Percentiles rank a stretch among this genome's conserved stretches.
phyloP scores from a whole-genome alignment of 352 stramenopile genomes.

The Phytophthora macrochlamydospora region DNA sequence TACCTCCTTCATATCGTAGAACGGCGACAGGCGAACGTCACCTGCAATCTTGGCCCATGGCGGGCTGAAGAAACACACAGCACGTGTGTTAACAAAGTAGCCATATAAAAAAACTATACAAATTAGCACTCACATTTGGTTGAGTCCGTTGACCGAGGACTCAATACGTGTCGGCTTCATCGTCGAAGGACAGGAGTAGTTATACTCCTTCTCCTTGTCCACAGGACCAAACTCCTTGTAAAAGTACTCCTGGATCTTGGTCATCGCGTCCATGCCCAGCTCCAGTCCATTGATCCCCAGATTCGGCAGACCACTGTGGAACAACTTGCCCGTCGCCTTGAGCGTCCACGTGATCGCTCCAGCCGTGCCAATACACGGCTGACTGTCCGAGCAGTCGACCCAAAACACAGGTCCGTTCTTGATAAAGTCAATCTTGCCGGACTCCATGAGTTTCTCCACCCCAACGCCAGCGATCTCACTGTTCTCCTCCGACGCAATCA shows the following conservation, averaged over 20 bases:
- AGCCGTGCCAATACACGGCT: constrained; percentile 92
- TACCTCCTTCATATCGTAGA: constrained; percentile 92
- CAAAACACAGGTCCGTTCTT: constrained; percentile 93
- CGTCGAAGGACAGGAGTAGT: constrained; percentile 88
- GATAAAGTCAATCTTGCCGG: constrained; percentile 91
- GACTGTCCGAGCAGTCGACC: constrained; percentile 92
- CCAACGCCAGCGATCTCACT: constrained; percentile 84
- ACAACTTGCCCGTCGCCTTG: constrained; percentile 91
- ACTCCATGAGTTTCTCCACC: constrained; percentile 89
- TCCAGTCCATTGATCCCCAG: constrained; percentile 91
- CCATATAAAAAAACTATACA: neutral
- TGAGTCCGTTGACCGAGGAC: constrained; percentile 77
- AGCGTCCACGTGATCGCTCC: constrained; percentile 89
- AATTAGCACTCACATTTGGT: constrained; percentile 66
- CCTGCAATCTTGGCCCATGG: constrained; percentile 90
- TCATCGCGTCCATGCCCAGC: constrained; percentile 85
- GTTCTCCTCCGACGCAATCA: constrained; percentile 92
- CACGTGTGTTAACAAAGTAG: neutral
- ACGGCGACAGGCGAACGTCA: constrained; percentile 91
- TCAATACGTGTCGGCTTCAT: constrained; percentile 90
- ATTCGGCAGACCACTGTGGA: constrained; percentile 91
- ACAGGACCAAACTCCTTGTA: constrained; percentile 90
- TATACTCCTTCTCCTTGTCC: constrained; percentile 88
- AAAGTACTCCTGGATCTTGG: constrained; percentile 89
- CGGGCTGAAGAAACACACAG: constrained; percentile 50